Evolutionary conservation across 1,284 basidiomycete genomes (phyloP).

Genomic region (Ganoderma lingzhi): DNA sequence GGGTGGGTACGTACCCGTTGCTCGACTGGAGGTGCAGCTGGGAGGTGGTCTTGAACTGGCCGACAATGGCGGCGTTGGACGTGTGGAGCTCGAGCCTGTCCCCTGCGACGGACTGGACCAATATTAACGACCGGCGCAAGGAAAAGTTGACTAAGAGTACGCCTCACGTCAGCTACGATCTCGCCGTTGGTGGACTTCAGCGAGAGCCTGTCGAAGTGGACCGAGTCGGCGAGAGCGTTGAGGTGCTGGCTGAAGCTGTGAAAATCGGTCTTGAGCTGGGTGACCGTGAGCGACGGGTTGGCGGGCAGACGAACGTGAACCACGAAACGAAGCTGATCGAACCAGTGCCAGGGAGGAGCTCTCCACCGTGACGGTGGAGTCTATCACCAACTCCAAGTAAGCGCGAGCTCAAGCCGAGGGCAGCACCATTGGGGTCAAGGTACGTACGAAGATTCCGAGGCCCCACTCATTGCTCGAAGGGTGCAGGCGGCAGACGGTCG

Average conservation of each 20-base stretch:
- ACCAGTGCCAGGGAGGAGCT: constrained; percentile 14
- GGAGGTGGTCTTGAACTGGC: constrained; percentile 48
- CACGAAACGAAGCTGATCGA: constrained; percentile 25
- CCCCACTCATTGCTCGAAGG: constrained; percentile 34
- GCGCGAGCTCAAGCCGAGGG: not conserved
- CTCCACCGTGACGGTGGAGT: constrained; percentile 19
- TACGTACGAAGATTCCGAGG: constrained; percentile 42
- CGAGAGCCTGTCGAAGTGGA: constrained; percentile 29
- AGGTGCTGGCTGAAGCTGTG: constrained; percentile 36
- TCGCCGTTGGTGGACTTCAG: constrained; percentile 31
- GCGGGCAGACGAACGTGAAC: constrained; percentile 36
- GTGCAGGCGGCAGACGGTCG: constrained; percentile 35
- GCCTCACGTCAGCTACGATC: constrained; percentile 30
- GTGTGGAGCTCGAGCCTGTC: constrained; percentile 27
- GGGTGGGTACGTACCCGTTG: constrained; percentile 38
- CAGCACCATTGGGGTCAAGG: not conserved
- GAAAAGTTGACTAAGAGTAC: not conserved
- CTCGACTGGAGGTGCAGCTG: constrained; percentile 46
- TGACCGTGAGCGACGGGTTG: constrained; percentile 24
- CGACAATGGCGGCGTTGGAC: constrained; percentile 48
- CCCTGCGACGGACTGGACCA: constrained; percentile 16
- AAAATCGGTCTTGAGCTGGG: constrained; percentile 34
- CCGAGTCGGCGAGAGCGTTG: constrained; percentile 27
- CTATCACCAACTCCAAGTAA: constrained; percentile 18
- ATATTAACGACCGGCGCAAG: no score